Conservation (phyloP, 75 land plant species). For the Ceratopteris richardii region DNA sequence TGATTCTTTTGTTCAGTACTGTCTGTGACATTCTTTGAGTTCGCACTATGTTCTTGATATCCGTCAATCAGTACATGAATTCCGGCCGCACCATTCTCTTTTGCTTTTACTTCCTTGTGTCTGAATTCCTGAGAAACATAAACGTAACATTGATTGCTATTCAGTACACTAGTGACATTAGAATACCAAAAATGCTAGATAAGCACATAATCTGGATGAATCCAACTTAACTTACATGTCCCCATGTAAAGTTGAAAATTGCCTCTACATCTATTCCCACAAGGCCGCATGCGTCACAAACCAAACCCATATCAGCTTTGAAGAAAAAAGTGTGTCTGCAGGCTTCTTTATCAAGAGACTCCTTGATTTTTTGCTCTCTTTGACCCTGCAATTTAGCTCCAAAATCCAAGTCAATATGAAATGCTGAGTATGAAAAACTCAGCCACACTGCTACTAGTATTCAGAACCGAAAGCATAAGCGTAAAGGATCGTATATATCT, state of each 20-base stretch:
- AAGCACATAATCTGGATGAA: not conserved
- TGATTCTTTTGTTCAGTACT: not conserved
- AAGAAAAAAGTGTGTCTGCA: not conserved
- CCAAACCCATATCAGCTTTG: not conserved
- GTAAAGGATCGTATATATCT: no score
- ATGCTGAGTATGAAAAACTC: no score
- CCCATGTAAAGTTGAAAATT: not conserved
- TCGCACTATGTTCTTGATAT: not conserved
- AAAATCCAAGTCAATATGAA: no score
- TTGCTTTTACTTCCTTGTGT: not conserved
- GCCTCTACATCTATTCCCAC: not conserved
- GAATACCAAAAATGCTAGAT: not conserved
- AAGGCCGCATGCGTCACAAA: conserved; percentile 4
- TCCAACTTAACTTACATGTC: conserved; percentile 3
- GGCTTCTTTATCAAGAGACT: not conserved
- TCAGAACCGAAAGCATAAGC: no score
- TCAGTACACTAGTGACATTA: not conserved
- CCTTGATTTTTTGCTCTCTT: not conserved
- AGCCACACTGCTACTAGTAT: no score
- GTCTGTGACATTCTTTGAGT: not conserved
- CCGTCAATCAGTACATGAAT: not conserved
- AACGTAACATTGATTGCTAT: no score
- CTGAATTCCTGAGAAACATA: no score
- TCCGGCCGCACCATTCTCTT: not conserved
- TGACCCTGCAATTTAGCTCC: not conserved